Conservation (phyloP, 805 yeast genomes). For the Pichia scutulata region DNA sequence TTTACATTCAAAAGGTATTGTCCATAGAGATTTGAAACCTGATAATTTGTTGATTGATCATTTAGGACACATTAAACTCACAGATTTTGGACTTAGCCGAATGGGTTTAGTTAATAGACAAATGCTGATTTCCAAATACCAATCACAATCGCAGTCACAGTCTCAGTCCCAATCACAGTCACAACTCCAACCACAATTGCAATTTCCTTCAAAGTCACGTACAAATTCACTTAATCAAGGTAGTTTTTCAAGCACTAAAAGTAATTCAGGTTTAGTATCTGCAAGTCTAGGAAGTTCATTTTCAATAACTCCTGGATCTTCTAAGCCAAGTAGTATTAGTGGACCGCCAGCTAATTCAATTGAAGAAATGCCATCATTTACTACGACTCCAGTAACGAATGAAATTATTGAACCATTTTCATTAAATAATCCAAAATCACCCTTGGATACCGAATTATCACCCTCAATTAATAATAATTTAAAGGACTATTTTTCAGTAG, state of each 20-base stretch:
- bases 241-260: slow-evolving; percentile 6
- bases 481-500: neutral
- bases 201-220: neutral
- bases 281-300: slow-evolving; percentile 2
- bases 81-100: slow-evolving; percentile 91
- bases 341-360: neutral
- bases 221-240: neutral
- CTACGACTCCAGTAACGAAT: slow-evolving; percentile 8
- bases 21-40: slow-evolving; percentile 93
- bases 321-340: slow-evolving; percentile 9
- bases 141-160: neutral
- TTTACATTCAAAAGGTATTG: slow-evolving; percentile 79
- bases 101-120: slow-evolving; percentile 86
- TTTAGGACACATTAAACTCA: slow-evolving; percentile 82
- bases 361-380: slow-evolving; percentile 1
- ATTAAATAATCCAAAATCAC: slow-evolving; percentile 8
- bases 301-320: slow-evolving; percentile 5
- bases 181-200: neutral
- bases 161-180: neutral
- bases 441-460: neutral
- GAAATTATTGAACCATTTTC: slow-evolving; percentile 21
- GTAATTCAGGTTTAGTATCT: slow-evolving; percentile 5
- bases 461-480: neutral
- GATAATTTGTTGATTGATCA: slow-evolving; percentile 84
- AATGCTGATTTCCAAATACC: slow-evolving; percentile 22